Conservation (phyloP, 2,329 filamentous ascomycete genomes). For the Fusarium denticulatum region DNA sequence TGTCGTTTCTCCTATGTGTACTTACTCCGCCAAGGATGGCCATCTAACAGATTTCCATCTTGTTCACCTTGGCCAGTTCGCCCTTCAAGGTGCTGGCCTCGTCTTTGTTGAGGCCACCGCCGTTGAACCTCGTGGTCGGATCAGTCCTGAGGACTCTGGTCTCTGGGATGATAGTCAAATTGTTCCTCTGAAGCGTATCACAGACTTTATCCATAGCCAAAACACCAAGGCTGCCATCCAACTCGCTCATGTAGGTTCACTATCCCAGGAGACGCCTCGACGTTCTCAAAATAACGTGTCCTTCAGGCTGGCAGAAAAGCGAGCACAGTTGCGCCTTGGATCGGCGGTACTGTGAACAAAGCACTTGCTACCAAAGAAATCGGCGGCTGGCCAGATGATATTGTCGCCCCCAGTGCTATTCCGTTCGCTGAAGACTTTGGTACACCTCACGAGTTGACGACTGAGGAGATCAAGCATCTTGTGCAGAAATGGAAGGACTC, state of each 20-base stretch:
- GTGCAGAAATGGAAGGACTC: slow-evolving; percentile 70
- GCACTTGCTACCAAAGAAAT: slow-evolving; percentile 63
- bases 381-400: slow-evolving; percentile 67
- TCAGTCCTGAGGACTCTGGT: slow-evolving; percentile 81
- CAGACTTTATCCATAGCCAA: slow-evolving; percentile 84
- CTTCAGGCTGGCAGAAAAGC: slow-evolving; percentile 70
- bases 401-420: slow-evolving; percentile 62
- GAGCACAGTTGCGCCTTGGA: slow-evolving; percentile 70
- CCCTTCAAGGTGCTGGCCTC: slow-evolving; percentile 78
- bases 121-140: slow-evolving; percentile 80
- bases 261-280: too few species aligned
- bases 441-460: slow-evolving; percentile 73
- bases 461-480: slow-evolving; percentile 72
- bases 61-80: slow-evolving; percentile 82
- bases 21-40: slow-evolving; percentile 66
- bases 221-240: slow-evolving; percentile 81
- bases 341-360: slow-evolving; percentile 58
- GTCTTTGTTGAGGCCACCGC: slow-evolving; percentile 82
- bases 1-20: slow-evolving; percentile 70
- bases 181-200: slow-evolving; percentile 73
- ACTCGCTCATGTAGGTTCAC: slow-evolving; percentile 69
- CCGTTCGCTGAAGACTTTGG: slow-evolving; percentile 71
- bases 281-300: not conserved
- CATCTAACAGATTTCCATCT: slow-evolving; percentile 85
- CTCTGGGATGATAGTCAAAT: slow-evolving; percentile 89